These are phyloP conservation scores for Iberis pinnata DNA, from an alignment of 345 rosid genomes.

Conservation along the genomic window DNA sequence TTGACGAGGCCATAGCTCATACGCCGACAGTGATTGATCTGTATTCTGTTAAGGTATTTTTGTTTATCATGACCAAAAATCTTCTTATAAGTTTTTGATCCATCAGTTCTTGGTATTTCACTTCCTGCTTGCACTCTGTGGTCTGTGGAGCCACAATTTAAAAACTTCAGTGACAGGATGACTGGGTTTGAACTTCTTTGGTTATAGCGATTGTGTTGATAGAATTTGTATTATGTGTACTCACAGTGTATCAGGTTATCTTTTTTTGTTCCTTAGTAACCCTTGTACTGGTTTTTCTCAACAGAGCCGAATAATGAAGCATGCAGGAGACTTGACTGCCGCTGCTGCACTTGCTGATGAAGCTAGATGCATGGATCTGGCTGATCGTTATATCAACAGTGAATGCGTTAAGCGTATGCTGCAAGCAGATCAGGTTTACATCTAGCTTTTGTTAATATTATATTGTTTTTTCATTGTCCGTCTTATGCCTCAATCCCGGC, in stretches of 20 bases:
- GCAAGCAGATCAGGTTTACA: constrained; percentile 91
- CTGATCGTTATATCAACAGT: constrained; percentile 91
- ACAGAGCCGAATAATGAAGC: constrained; percentile 97
- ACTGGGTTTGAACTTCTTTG: constrained; percentile 8
- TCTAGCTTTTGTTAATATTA: constrained; percentile 10
- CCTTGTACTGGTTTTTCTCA: constrained; percentile 21
- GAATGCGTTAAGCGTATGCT: constrained; percentile 97
- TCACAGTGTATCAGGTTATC: neutral
- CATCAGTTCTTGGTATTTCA: neutral
- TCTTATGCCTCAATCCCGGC: too few relatives aligned
- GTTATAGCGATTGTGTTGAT: constrained; percentile 6
- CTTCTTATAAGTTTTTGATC: neutral
- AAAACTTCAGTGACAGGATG: constrained; percentile 8
- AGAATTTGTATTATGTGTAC: constrained; percentile 7
- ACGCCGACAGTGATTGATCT: constrained; percentile 98
- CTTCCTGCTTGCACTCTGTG: constrained; percentile 9
- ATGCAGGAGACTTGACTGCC: constrained; percentile 85
- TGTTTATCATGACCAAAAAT: constrained; percentile 2
- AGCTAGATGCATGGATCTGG: constrained; percentile 99
- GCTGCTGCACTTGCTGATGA: constrained; percentile 98
- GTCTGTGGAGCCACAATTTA: constrained; percentile 1
- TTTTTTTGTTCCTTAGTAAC: constrained; percentile 14
- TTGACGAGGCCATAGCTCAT: constrained; percentile 84
- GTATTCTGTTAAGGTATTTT: constrained; percentile 81
- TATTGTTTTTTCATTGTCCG: too few relatives aligned